phyloP scores from a whole-genome alignment of 179 eudicot genomes.

The Heliamphora pulchella region DNA sequence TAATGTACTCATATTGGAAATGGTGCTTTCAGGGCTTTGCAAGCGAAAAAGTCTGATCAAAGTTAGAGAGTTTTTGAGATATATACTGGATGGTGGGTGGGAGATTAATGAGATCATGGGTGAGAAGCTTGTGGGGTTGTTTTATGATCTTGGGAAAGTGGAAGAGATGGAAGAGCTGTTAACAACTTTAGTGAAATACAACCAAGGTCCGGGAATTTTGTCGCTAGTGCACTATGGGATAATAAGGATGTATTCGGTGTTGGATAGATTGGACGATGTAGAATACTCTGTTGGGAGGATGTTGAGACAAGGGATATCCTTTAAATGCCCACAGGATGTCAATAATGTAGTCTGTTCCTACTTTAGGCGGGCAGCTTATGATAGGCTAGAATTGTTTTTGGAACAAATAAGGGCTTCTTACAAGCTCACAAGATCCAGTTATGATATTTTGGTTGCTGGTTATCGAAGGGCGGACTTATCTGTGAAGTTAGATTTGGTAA shows the following conservation, averaged over 20 bases:
- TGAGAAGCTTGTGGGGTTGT: conserved; percentile 31
- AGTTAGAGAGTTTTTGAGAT: conserved; percentile 28
- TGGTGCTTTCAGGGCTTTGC: conserved; percentile 32
- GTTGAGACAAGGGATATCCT: conserved; percentile 38
- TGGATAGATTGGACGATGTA: conserved; percentile 44
- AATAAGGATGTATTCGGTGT: conserved; percentile 33
- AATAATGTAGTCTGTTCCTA: conserved; percentile 35
- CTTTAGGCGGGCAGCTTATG: conserved; percentile 43
- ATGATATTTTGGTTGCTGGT: conserved; percentile 40
- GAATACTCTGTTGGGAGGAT: conserved; percentile 48
- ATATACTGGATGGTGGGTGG: conserved; percentile 24
- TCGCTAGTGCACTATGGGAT: conserved; percentile 30
- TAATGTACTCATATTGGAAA: conserved; percentile 28
- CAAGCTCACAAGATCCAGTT: conserved; percentile 33
- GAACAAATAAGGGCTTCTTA: conserved; percentile 28
- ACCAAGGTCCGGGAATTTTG: conserved; percentile 27
- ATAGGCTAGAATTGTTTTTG: conserved; percentile 41
- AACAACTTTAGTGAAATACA: conserved; percentile 22
- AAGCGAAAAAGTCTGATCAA: conserved; percentile 21
- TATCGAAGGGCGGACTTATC: conserved; percentile 35
- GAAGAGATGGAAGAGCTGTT: conserved; percentile 41
- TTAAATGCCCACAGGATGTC: conserved; percentile 33
- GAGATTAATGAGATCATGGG: conserved; percentile 20
- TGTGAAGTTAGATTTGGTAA: conserved; percentile 23
- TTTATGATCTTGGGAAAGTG: conserved; percentile 20